Base-by-base conservation (phyloP, 2,329 filamentous ascomycete species). In the Stemphylium lycopersici region DNA sequence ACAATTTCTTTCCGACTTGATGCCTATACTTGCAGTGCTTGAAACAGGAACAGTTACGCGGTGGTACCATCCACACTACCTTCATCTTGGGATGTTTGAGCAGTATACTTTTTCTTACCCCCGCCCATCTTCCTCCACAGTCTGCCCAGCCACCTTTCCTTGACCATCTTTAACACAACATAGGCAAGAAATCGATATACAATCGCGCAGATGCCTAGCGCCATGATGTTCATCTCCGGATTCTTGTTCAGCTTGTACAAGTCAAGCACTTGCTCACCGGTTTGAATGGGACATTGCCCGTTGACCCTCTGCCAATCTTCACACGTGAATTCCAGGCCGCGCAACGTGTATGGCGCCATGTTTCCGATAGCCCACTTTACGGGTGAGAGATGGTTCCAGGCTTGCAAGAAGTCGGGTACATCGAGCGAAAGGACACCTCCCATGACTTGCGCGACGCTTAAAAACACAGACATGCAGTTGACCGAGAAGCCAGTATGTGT, bases 401-500 rank as follows among this genome's bases (percentile, higher is more conserved):
- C 85, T 29, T 61, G 58, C 31, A 61, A 20, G 22, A 55, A 59
- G 15, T 16, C 26, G 4, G 54, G 58, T 6, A 58, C 36, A 10
- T 51, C 40, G 15, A 51, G 55, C 7, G 50, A 53, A 3, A 51
- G 41, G 15, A 55, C 45, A 15, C 58, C 66, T 65, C 71, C 83
- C 81, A 92, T 89, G 66, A 86, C 83, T 63, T 88, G 87, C 0
- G 88, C 86, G 6, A 93, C 83, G 0, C 85, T 87, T 3, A 93
- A 79, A 15, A 92, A 79, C 37, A 90, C 82, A 0, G 83, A 86
- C 59, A 88, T 90, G 51, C 90, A 75, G 62, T 90, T 91, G 54
- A 92, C 84, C 0, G 89, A 88, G 70, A 92, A 92, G 2, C 90
- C 90, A 0, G 88, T 89, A 67, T 92, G 89, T 31, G 78, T 77